Evolutionary conservation across 352 stramenopile genomes (phyloP), one percentile per base, ranked within the genome.

Genomic region (Phytophthora chlamydospora): DNA sequence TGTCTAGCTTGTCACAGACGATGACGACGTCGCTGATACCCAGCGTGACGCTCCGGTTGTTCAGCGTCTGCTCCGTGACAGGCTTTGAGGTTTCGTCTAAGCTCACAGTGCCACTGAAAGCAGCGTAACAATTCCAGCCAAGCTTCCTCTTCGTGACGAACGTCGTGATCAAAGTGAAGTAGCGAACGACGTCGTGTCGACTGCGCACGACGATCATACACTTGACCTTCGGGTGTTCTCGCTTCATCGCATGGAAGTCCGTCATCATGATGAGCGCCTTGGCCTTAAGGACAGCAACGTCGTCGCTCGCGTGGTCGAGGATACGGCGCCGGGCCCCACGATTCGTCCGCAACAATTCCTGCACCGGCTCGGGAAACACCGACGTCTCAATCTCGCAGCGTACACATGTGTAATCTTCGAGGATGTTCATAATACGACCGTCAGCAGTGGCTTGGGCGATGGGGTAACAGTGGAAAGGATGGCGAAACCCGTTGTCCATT

Each of bases 1-100:
- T 95, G 43, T 95, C 86, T 6, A 95, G 80, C 48, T 95, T 95
- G 49, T 95, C 86, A 68, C 86, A 95, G 6, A 95, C 86, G 57
- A 95, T 85, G 24, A 95, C 78, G 13, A 93, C 63, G 44, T 93
- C 83, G 29, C 80, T 90, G 27, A 75, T 79, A 4, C 70, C 58
- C 12, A 93, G 51, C 3, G 79, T 80, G 17, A 76, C 61, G 36
- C 68, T 68, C 7, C 71, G 76, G 36, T 63, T 69, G 54, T 91
- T 95, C n/a, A 91, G 48, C 1, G 76, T 89, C 29, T 88, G 71
- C 39, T 93, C 84, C 1, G 80, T 89, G 14, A 89, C 78, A 9
- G 50, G 24, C 32, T 59, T 73, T 16, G 44, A 35, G 21, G 52
- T 14, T 29, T 33, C 64, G 1, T 78, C 66, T 3, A 75, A 43